phyloP scores from a whole-genome alignment of 2,329 filamentous ascomycete species.

The Aureobasidium sp. region DNA sequence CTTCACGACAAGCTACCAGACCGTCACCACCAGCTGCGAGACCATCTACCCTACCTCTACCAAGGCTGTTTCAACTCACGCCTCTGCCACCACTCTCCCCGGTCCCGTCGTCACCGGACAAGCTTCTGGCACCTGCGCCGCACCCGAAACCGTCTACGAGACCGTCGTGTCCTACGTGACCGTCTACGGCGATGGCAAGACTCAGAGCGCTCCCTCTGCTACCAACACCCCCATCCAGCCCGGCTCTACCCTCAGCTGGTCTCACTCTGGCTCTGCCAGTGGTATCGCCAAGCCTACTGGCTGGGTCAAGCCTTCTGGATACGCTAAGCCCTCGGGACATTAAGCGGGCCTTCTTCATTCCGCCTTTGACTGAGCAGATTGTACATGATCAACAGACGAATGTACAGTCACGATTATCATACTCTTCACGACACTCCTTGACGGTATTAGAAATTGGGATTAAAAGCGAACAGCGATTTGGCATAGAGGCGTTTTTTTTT shows the following conservation, averaged over 20 bases:
- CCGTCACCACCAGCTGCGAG: slow-evolving; percentile 17
- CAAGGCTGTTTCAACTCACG: neutral
- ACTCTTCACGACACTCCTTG: slow-evolving; percentile 9
- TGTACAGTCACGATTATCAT: neutral
- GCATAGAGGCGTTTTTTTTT: neutral
- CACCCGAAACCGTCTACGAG: slow-evolving; percentile 12
- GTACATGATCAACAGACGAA: neutral
- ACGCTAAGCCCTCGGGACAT: neutral
- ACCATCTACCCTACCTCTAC: slow-evolving; percentile 11
- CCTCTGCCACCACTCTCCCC: neutral
- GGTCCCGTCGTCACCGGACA: neutral
- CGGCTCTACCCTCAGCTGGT: slow-evolving; percentile 4
- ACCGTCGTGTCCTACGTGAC: slow-evolving; percentile 10
- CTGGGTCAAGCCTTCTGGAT: neutral
- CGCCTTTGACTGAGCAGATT: neutral
- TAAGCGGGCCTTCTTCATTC: neutral
- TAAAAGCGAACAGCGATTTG: neutral
- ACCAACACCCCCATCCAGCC: slow-evolving; percentile 2
- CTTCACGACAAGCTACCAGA: slow-evolving; percentile 25
- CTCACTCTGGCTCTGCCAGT: neutral
- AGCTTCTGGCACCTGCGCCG: slow-evolving; percentile 6
- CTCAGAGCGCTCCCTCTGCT: neutral
- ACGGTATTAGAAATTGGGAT: neutral
- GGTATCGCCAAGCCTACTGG: neutral
- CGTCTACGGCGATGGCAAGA: neutral